Base-by-base conservation (phyloP, 2,329 filamentous ascomycete species). In the Venturia pyrina region DNA sequence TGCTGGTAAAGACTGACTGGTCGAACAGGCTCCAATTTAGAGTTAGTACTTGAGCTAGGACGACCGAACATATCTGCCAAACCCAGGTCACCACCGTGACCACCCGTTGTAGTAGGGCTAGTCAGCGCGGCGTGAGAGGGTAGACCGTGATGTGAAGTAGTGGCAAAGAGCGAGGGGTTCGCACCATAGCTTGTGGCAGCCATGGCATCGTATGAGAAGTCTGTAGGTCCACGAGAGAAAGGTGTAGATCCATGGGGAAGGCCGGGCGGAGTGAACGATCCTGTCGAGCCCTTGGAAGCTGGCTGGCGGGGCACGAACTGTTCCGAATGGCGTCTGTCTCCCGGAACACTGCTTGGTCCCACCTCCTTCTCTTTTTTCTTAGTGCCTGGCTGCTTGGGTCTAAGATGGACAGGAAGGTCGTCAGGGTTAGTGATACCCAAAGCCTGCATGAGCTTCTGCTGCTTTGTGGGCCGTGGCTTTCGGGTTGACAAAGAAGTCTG, bases 381-480 rank as follows among this genome's bases (percentile, higher is more conserved):
- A 1, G 57, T 48, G 15, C 63, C 63, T 13, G 65, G 65, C 34
- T 41, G 43, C 24, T 96, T 96, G 4, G 90, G 86, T 69, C 90
- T 88, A 68, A 93, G 84, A 70, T 90, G 87, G 68, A 92, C 87
- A 0, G 95, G 95, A 5, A 99, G 82, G 70, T 97, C 90, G 65
- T 98, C 93, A 0, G 91, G 91, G 70, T 96, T 91, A 3, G 93
- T 88, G 15, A 98, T 91, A 1, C 92, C 93, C 68, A 95, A 86
- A 71, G 95, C 89, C 1, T 87, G 87, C 81, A 99, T 89, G 72
- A 98, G 85, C 79, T 97, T 98, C 76, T 98, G 93, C 69, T 97
- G 85, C 78, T 99, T 99, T 0, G 95, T 99, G 10, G 95, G 95
- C 10, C 95, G 87, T 50, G 95, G 95, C 77, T 99, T 99, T 67